phyloP scores from a whole-genome alignment of 257 asterid species.

The Galeopsis tetrahit region DNA sequence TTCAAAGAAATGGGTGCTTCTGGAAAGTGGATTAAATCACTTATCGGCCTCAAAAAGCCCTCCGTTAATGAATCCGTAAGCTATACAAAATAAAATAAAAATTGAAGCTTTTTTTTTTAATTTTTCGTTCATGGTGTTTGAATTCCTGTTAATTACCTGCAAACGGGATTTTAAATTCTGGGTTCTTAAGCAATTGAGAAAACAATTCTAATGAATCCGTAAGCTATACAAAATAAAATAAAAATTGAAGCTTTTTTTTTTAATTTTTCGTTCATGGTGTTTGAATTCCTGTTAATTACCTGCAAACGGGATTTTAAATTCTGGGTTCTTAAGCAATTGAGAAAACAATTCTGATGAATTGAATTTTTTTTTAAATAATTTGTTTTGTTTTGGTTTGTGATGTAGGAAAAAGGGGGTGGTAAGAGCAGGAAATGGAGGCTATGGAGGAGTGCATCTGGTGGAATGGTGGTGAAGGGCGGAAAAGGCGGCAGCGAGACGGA shows the following conservation, averaged over 20 bases:
- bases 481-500: constrained; percentile 55
- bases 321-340: not conserved
- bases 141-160: too few relatives aligned
- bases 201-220: constrained; percentile 59
- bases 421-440: constrained; percentile 86
- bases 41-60: constrained; percentile 60
- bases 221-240: constrained; percentile 32
- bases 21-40: constrained; percentile 87
- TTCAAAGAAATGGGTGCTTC: constrained; percentile 76
- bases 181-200: not conserved
- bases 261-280: not conserved
- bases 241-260: not conserved
- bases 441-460: constrained; percentile 88
- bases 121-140: not conserved
- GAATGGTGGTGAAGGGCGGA: constrained; percentile 48
- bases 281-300: too few relatives aligned
- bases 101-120: not conserved
- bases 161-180: too few relatives aligned
- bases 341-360: not conserved
- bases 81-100: not conserved
- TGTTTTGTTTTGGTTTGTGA: not conserved
- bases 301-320: too few relatives aligned
- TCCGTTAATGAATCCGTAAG: constrained; percentile 57
- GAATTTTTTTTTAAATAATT: not conserved
- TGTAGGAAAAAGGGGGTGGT: constrained; percentile 63